Conservation (phyloP, 148 eudicot species). For the Silene conica region DNA sequence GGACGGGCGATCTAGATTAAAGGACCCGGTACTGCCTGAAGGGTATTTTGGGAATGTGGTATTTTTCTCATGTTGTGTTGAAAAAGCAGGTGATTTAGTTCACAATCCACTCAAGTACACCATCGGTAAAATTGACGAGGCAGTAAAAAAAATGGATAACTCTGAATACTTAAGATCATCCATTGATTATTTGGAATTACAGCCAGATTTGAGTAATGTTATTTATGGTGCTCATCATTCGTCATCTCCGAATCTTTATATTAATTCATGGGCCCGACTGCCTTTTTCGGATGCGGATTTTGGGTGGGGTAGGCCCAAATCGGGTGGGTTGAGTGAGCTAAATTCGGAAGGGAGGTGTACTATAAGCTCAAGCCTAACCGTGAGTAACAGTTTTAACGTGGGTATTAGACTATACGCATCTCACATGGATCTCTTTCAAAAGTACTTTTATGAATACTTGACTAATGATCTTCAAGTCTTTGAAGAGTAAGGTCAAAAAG, state of each 20-base stretch:
- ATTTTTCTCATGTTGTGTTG: conserved; percentile 14
- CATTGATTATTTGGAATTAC: conserved; percentile 5
- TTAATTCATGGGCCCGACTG: not conserved
- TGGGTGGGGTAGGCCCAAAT: not conserved
- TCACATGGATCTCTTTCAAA: not conserved
- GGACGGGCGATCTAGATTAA: conserved; percentile 22
- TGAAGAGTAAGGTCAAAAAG: too few relatives aligned
- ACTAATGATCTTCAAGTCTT: too few relatives aligned
- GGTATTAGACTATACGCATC: not conserved
- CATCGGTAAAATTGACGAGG: not conserved
- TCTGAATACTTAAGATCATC: conserved; percentile 2
- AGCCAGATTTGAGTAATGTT: not conserved
- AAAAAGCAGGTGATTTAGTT: conserved; percentile 13
- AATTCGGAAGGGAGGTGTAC: not conserved
- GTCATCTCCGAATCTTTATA: not conserved
- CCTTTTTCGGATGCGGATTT: not conserved
- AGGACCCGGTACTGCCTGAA: conserved; percentile 22
- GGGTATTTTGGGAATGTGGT: conserved; percentile 31
- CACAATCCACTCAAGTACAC: conserved; percentile 6
- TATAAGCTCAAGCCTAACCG: not conserved
- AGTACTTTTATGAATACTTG: too few relatives aligned
- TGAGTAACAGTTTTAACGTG: not conserved
- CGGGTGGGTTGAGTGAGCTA: not conserved
- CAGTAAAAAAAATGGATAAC: not conserved
- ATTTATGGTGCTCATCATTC: not conserved